Evolutionary conservation across 768 basidiomycete genomes (phyloP).

Genomic region (Amanita exitialis): DNA sequence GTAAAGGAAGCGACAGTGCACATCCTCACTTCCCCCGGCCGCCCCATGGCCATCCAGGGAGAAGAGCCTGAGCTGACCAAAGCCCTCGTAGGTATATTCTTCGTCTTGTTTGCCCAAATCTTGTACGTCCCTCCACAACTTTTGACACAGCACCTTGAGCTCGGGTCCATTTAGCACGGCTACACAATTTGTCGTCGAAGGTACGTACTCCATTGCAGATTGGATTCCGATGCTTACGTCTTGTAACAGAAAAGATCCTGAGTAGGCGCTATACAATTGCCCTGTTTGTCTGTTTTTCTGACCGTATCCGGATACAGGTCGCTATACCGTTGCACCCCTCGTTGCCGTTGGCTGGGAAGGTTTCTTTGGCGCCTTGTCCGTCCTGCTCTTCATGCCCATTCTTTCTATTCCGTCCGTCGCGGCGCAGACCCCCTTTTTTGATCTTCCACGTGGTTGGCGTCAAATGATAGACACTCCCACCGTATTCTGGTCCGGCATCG

Average conservation of each 20-base stretch:
- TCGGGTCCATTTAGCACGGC: slow-evolving; percentile 50
- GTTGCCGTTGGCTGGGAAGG: slow-evolving; percentile 95
- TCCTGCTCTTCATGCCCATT: slow-evolving; percentile 72
- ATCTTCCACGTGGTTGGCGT: slow-evolving; percentile 80
- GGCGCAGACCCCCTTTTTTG: slow-evolving; percentile 64
- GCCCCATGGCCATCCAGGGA: slow-evolving; percentile 24
- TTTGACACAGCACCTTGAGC: slow-evolving; percentile 13
- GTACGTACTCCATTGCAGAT: slow-evolving; percentile 16
- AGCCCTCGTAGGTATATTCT: slow-evolving; percentile 76
- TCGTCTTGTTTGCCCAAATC: slow-evolving; percentile 89
- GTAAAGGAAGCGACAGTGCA: slow-evolving; percentile 30
- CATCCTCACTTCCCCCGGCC: slow-evolving; percentile 16
- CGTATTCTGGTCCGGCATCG: slow-evolving; percentile 59
- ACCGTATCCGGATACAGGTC: slow-evolving; percentile 22
- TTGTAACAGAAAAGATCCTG: slow-evolving; percentile 76
- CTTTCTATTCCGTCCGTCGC: slow-evolving; percentile 62
- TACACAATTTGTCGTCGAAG: slow-evolving; percentile 87
- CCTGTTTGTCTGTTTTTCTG: neutral
- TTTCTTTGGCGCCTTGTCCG: slow-evolving; percentile 76
- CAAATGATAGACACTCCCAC: slow-evolving; percentile 77
- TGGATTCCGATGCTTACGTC: slow-evolving; percentile 6
- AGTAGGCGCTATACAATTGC: slow-evolving; percentile 18
- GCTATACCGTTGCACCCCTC: slow-evolving; percentile 79
- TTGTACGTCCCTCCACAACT: slow-evolving; percentile 50
- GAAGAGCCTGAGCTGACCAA: slow-evolving; percentile 57